phyloP scores from a whole-genome alignment of 2,329 filamentous ascomycete genomes.

The Cladosporium sp. region DNA sequence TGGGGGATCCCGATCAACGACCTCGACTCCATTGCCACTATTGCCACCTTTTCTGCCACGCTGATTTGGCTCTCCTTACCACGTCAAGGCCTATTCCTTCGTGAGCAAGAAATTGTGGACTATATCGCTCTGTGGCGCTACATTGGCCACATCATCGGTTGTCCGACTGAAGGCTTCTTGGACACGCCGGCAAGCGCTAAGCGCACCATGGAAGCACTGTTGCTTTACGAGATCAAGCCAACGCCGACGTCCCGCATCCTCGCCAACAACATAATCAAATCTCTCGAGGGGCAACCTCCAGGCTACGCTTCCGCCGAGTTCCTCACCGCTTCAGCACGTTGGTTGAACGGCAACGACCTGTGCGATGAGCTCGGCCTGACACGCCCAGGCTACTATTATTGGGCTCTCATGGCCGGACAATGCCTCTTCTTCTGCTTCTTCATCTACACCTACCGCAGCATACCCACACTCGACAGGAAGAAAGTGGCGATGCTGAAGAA shows the following conservation, averaged over 20 bases:
- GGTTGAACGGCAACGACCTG: conserved; percentile 65
- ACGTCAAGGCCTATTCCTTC: conserved; percentile 65
- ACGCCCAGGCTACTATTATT: conserved; percentile 55
- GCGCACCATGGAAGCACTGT: conserved; percentile 62
- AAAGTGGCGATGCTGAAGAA: conserved; percentile 51
- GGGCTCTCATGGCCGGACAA: conserved; percentile 58
- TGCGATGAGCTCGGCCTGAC: conserved; percentile 57
- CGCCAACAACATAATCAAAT: conserved; percentile 70
- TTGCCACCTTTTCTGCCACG: conserved; percentile 64
- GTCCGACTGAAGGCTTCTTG: conserved; percentile 58
- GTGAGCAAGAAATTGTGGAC: conserved; percentile 59
- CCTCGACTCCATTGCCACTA: conserved; percentile 68
- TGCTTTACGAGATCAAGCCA: conserved; percentile 63
- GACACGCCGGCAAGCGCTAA: conserved; percentile 53
- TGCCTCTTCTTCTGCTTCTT: conserved; percentile 61
- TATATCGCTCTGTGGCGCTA: conserved; percentile 75
- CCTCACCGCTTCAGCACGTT: conserved; percentile 63
- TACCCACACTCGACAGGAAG: conserved; percentile 46
- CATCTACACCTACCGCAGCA: conserved; percentile 49
- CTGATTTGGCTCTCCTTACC: conserved; percentile 67
- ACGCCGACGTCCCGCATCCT: conserved; percentile 59
- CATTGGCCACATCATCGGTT: conserved; percentile 67
- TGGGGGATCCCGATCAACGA: conserved; percentile 70
- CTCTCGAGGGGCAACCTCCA: conserved; percentile 62
- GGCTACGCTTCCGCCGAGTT: conserved; percentile 62